Conservation (phyloP, 2,329 filamentous ascomycete species). For the Aureobasidium sp. region DNA sequence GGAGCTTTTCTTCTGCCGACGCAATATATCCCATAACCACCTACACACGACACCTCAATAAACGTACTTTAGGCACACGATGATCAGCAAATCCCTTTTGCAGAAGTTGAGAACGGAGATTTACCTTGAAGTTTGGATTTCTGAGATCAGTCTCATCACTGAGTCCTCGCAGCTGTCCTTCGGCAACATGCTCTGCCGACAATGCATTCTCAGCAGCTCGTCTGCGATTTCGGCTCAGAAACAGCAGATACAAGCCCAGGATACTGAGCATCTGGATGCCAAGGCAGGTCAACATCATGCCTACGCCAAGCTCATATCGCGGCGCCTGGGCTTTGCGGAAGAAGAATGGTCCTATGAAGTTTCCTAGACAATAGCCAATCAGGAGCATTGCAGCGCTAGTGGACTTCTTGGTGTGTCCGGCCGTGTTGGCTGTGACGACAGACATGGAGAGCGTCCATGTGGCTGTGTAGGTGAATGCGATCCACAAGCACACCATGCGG, state of each 20-base stretch:
- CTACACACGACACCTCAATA: not conserved
- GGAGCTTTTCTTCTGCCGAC: too few species aligned
- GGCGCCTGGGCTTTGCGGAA: constrained; percentile 11
- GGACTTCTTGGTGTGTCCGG: constrained; percentile 54
- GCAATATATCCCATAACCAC: too few species aligned
- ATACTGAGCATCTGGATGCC: constrained; percentile 19
- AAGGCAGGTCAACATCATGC: constrained; percentile 18
- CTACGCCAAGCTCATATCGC: constrained; percentile 9
- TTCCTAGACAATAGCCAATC: constrained; percentile 40
- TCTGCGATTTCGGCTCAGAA: constrained; percentile 15
- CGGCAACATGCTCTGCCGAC: not conserved
- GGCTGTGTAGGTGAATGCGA: not conserved
- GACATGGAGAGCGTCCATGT: constrained; percentile 44
- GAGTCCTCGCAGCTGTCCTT: constrained; percentile 4
- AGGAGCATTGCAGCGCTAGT: constrained; percentile 50
- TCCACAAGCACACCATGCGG: constrained; percentile 46
- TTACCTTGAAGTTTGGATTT: constrained; percentile 6
- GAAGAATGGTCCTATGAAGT: constrained; percentile 17
- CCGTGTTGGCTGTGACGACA: constrained; percentile 57
- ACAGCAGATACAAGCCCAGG: constrained; percentile 14
- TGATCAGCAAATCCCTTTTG: not conserved
- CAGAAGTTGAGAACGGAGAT: too few species aligned
- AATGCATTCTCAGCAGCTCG: constrained; percentile 1
- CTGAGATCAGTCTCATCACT: constrained; percentile 13
- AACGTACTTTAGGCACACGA: not conserved